Conservation (phyloP, 2,329 filamentous ascomycete genomes). For the Fusarium lateritium region DNA sequence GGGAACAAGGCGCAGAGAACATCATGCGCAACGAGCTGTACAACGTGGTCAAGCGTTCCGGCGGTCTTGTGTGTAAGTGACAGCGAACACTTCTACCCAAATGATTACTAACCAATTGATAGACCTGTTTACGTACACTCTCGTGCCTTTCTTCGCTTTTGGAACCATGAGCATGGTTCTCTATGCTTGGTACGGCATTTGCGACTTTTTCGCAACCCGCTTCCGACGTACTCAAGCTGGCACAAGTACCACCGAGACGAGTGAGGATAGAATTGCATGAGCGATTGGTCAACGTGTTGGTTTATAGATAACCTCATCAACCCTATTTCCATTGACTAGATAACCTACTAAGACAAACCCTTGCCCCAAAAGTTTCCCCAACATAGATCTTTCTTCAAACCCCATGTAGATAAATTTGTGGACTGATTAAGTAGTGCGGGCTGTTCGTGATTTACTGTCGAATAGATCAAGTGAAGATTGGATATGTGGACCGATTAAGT, state of each 20-base stretch:
- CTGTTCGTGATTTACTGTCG: too few species aligned
- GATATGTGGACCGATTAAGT: too few species aligned
- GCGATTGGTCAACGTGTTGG: not conserved
- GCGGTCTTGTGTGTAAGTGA: slow-evolving; percentile 57
- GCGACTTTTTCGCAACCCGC: slow-evolving; percentile 14
- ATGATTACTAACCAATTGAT: slow-evolving; percentile 21
- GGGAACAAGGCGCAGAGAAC: slow-evolving; percentile 52
- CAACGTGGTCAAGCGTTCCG: slow-evolving; percentile 55
- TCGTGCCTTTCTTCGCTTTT: slow-evolving; percentile 56
- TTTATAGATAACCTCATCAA: not conserved
- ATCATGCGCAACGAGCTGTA: slow-evolving; percentile 62
- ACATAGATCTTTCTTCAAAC: too few species aligned
- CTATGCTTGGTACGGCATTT: slow-evolving; percentile 41
- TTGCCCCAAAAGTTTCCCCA: too few species aligned
- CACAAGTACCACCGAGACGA: not conserved
- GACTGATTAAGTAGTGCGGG: too few species aligned
- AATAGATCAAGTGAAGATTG: too few species aligned
- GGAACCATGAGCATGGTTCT: slow-evolving; percentile 52
- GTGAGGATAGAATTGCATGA: not conserved
- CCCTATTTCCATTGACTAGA: too few species aligned
- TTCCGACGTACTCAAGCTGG: not conserved
- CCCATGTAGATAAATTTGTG: too few species aligned
- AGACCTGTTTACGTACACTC: slow-evolving; percentile 56
- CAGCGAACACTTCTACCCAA: rapidly evolving
- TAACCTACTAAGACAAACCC: too few species aligned